Base-by-base conservation (phyloP, 495 filamentous ascomycete genomes). In the Pyrenula aspistea region DNA sequence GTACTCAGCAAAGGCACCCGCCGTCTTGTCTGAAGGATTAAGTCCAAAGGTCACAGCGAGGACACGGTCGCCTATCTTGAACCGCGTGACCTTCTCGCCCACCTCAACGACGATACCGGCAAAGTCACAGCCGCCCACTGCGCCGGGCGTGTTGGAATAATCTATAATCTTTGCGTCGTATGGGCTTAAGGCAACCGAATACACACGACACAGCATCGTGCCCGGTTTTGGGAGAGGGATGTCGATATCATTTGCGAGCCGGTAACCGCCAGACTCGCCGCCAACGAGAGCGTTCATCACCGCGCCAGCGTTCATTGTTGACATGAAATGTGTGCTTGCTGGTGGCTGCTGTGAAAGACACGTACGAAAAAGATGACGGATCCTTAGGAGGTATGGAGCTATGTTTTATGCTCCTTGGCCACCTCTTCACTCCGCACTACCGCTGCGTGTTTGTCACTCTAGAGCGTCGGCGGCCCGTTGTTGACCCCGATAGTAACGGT, bases 1-100 rank as follows among this genome's bases (percentile, higher is more conserved):
- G 61, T 80, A 83, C 15, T 64, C 58, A 56, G 78, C 77, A 64
- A 82, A 83, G 4, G 60, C 73, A 49, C 65, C 66, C 50, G 70
- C 48, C 4, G 59, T 23, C 10, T 67, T 61, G n/a, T 63, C 59
- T 15, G 57, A 47, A 19, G 22, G 51, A 22, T 55, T 59, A 15
- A 49, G 31, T 0, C 59, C 58, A 22, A 58, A 24, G 4, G 61
- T 60, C 20, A 57, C 12, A 23, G 59, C 68, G 12, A 68, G 48
- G 12, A 72, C 62, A 2, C 67, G 60, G 48, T 71, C 68, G 8
- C 71, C 69, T 4, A 53, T 51, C 20, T 60, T 55, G 60, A 67
- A 61, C 22, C 60, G 56, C 10, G 59, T 62, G 1, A 76, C 69
- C 8, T 49, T 55, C 0, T 60, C 25, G 1, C 72, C 73, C 2